Evolutionary conservation across 306 rosid species (phyloP).

Genomic region (Alnus rubra): DNA sequence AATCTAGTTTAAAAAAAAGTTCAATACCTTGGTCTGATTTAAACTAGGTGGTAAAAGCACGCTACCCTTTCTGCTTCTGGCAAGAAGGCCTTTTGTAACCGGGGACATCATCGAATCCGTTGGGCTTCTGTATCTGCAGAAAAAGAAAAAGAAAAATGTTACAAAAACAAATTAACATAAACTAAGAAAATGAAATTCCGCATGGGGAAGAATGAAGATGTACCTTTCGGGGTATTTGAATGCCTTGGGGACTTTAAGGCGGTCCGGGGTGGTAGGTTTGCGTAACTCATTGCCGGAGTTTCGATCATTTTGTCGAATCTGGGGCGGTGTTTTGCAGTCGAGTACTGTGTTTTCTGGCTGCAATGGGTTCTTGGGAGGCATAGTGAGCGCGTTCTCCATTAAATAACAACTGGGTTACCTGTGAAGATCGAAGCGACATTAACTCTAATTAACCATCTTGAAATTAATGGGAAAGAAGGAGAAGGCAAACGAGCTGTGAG

Average conservation of each 20-base stretch:
- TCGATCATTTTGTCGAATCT: slow-evolving; percentile 25
- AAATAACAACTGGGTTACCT: neutral
- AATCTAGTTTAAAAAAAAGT: neutral
- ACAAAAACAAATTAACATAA: neutral
- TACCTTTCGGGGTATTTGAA: slow-evolving; percentile 91
- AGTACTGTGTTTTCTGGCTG: slow-evolving; percentile 20
- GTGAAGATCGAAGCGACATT: neutral
- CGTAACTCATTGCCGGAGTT: slow-evolving; percentile 47
- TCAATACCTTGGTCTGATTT: slow-evolving; percentile 48
- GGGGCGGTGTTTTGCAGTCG: slow-evolving; percentile 50
- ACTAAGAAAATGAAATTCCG: neutral
- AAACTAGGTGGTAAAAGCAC: slow-evolving; percentile 55
- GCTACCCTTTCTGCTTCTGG: slow-evolving; percentile 65
- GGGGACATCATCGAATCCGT: slow-evolving; percentile 87
- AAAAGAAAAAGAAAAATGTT: neutral
- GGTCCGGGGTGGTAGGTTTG: slow-evolving; percentile 59
- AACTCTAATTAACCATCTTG: neutral
- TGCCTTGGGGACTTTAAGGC: slow-evolving; percentile 74
- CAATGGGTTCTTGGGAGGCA: slow-evolving; percentile 37
- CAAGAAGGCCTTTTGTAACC: slow-evolving; percentile 73
- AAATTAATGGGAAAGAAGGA: neutral
- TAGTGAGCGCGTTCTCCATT: slow-evolving; percentile 48
- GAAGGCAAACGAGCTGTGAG: neutral
- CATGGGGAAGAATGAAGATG: neutral
- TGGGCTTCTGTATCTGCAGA: slow-evolving; percentile 80